Conservation (phyloP, 495 filamentous ascomycete genomes). For the Talaromyces liani region DNA sequence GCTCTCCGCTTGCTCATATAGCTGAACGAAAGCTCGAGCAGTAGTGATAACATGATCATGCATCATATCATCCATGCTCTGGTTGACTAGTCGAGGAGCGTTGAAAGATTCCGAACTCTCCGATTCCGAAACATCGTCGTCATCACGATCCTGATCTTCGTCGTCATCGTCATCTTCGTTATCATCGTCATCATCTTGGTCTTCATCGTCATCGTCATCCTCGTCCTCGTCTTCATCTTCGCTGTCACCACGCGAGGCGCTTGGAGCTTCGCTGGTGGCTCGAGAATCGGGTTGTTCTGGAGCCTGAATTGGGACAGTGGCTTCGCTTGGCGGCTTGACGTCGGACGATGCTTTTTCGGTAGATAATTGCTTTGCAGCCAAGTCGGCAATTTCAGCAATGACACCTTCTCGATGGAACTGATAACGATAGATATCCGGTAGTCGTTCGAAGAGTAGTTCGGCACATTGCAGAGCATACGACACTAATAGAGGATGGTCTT, state of each 20-base stretch:
- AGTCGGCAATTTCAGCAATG: conserved; percentile 79
- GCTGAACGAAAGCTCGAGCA: conserved; percentile 74
- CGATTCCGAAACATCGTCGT: conserved; percentile 61
- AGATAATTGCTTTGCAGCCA: conserved; percentile 51
- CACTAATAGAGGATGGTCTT: conserved; percentile 84
- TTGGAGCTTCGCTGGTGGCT: conserved; percentile 8
- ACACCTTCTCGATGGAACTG: conserved; percentile 98
- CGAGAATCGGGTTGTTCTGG: conserved; percentile 11
- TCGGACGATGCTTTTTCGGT: conserved; percentile 16
- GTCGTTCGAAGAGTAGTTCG: conserved; percentile 74
- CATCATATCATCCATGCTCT: conserved; percentile 50
- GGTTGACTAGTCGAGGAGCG: conserved; percentile 32
- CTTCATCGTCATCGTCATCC: conserved; percentile 46
- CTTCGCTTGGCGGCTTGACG: conserved; percentile 10
- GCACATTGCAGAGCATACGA: conserved; percentile 80
- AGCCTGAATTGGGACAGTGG: conserved; percentile 14
- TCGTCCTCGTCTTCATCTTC: conserved; percentile 43
- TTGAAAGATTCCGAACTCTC: conserved; percentile 53
- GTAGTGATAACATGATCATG: conserved; percentile 66
- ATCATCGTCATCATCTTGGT: conserved; percentile 42
- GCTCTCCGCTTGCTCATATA: conserved; percentile 70
- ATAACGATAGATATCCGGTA: conserved; percentile 84
- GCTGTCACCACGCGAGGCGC: conserved; percentile 14
- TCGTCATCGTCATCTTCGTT: conserved; percentile 56
- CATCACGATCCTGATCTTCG: conserved; percentile 49